Evolutionary conservation across 2,329 filamentous ascomycete genomes (phyloP).

Genomic region (Cercospora nicotianae): DNA sequence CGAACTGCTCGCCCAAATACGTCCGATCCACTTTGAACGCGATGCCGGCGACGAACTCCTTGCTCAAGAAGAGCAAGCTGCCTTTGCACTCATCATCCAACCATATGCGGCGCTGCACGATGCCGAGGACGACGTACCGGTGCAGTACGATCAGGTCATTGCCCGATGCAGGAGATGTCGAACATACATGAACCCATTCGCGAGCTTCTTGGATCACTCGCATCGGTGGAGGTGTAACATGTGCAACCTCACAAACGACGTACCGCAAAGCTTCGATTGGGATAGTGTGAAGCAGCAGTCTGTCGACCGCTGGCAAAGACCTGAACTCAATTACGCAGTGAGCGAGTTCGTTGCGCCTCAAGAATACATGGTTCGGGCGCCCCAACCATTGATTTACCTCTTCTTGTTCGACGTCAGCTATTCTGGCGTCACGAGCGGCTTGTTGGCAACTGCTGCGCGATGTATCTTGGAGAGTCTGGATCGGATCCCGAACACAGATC

Average conservation of each 20-base stretch:
- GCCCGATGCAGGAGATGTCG: conserved; percentile 92
- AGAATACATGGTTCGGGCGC: conserved; percentile 98
- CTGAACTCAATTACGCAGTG: conserved; percentile 93
- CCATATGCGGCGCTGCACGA: conserved; percentile 93
- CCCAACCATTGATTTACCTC: conserved; percentile 90
- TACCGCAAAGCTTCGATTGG: conserved; percentile 99
- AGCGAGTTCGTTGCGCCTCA: conserved; percentile 97
- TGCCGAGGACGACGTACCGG: conserved; percentile 82
- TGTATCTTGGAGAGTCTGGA: conserved; percentile 94
- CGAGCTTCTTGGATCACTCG: conserved; percentile 92
- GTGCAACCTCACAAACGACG: conserved; percentile 98
- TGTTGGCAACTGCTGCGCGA: conserved; percentile 86
- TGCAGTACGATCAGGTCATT: conserved; percentile 96
- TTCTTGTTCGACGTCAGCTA: conserved; percentile 96
- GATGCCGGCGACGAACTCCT: conserved; percentile 84
- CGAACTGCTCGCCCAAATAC: conserved; percentile 92
- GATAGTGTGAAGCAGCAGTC: conserved; percentile 88
- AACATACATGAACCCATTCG: conserved; percentile 97
- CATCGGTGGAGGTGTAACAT: conserved; percentile 99
- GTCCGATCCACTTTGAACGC: conserved; percentile 94
- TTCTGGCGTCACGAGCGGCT: conserved; percentile 81
- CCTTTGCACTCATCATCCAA: conserved; percentile 93
- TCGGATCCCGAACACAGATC: conserved; percentile 96
- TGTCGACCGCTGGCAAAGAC: conserved; percentile 86
- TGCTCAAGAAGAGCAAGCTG: conserved; percentile 94